A percentile compares a stretch with the other conserved stretches of the same genome.
Conservation (phyloP, 2,329 filamentous ascomycete genomes). For the Emmonsia crescens region DNA sequence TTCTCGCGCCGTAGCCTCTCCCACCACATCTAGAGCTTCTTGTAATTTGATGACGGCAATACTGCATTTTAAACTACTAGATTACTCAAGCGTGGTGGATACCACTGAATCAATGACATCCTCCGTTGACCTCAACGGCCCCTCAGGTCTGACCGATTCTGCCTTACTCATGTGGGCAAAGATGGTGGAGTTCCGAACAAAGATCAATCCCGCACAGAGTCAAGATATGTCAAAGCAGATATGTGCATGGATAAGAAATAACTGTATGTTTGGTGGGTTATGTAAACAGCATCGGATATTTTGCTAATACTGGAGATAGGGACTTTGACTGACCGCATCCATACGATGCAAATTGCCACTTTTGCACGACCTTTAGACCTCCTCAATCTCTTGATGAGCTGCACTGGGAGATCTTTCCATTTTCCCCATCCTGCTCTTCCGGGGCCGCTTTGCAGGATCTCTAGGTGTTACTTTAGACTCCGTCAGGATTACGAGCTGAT, state of each 20-base stretch:
- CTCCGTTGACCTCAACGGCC: constrained; percentile 71
- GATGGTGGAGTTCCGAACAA: constrained; percentile 55
- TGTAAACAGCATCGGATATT: not conserved
- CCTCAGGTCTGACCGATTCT: constrained; percentile 66
- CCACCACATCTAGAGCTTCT: constrained; percentile 63
- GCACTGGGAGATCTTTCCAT: constrained; percentile 46
- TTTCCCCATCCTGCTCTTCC: constrained; percentile 14
- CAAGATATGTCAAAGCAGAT: constrained; percentile 59
- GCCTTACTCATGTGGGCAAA: constrained; percentile 62
- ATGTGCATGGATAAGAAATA: constrained; percentile 68
- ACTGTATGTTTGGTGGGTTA: constrained; percentile 67
- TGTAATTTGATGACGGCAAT: constrained; percentile 62
- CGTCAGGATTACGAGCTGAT: constrained; percentile 32
- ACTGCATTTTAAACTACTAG: constrained; percentile 53
- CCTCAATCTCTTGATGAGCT: constrained; percentile 56
- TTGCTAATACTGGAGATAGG: constrained; percentile 32
- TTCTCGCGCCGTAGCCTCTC: constrained; percentile 57
- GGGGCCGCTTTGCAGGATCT: constrained; percentile 22
- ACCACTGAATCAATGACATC: constrained; percentile 62
- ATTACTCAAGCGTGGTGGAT: constrained; percentile 56
- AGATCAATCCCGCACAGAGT: constrained; percentile 57
- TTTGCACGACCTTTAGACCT: constrained; percentile 58
- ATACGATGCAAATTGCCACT: constrained; percentile 52
- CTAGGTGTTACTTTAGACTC: constrained; percentile 32
- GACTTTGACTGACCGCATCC: constrained; percentile 49